Base-by-base conservation (phyloP, 805 yeast species). In the Lachancea quebecensis region DNA sequence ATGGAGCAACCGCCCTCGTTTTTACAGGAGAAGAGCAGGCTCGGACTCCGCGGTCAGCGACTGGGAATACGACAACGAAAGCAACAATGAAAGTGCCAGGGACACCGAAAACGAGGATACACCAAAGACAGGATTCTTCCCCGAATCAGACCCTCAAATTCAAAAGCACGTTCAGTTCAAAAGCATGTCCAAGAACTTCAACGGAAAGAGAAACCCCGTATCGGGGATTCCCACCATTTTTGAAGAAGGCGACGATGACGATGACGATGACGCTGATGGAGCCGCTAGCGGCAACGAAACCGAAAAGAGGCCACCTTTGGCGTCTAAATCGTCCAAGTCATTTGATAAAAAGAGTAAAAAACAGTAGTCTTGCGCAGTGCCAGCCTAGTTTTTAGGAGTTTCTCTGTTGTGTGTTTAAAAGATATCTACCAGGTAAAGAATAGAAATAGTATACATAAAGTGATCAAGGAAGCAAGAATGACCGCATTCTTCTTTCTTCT, bases 401-500 rank as follows among this genome's bases (percentile, higher is more conserved):
- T 21, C 7, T 21, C 25, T 21, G 25, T 21, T 4, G 25, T 21
- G 25, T 21, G 25, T 21, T 21, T 21, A 4, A 21, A 21, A 21
- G 25, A 21, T 21, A 21, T 21, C 50, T 52, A 72, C 54, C 74
- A 62, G 8, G 78, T 64, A 44, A 80, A 79, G 55, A 80, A 80
- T 42, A 90, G 63, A 10, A 86, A 62, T 38, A 91, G 57, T 25
- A 90, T 79, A 68, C 98, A 86, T 28, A 76, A 47, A 2, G 87
- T 73, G 28, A 90, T 81, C 42, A 93, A 74, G 3, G 73, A 54
- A 1, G 95, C 91, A 58, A 91, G 66, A n/a, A 91, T 83, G 27
- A 91, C 61, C 17, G 95, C 82, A 63, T 93, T 95, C 46, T 96
- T 78, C 68, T 82, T 85, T 64, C 90, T 82, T 57, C 98, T 75